Percentiles rank a stretch among this genome's conserved stretches.
Evolutionary conservation across 1,139 yeast species (phyloP).

Genomic region (Lipomyces yarrowii): DNA sequence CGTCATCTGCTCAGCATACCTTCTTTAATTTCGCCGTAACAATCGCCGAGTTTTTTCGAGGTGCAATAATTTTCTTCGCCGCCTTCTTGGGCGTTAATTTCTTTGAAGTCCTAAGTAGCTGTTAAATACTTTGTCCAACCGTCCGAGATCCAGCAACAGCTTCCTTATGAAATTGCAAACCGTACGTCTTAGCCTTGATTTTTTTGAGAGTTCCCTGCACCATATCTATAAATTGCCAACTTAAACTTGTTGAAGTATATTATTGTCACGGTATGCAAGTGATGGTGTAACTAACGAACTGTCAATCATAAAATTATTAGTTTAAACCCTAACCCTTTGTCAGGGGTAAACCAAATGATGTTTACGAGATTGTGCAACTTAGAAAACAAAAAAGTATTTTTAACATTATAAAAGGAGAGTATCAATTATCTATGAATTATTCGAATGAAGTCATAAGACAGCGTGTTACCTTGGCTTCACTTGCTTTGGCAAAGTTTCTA

Average conservation of each 20-base stretch:
- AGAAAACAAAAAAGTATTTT: neutral
- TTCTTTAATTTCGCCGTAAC: conserved; percentile 22
- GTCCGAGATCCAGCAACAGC: neutral
- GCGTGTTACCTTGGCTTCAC: neutral
- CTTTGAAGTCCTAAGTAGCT: neutral
- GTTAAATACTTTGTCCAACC: neutral
- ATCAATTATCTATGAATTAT: neutral
- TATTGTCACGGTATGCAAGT: neutral
- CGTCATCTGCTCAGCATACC: conserved; percentile 5
- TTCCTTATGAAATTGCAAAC: neutral
- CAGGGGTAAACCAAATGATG: neutral
- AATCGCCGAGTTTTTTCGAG: conserved; percentile 59
- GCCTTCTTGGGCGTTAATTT: conserved; percentile 63
- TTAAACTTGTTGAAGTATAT: neutral
- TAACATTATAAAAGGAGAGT: neutral
- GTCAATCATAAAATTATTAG: too few relatives aligned
- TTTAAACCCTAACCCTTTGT: neutral
- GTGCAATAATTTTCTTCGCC: conserved; percentile 73
- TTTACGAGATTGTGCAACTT: neutral
- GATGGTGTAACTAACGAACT: neutral
- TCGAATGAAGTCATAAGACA: neutral
- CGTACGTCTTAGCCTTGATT: conserved; percentile 33
- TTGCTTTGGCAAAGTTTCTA: neutral
- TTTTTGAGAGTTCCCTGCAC: conserved; percentile 57
- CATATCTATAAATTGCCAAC: neutral